A percentile compares a stretch with the other conserved stretches of the same genome.
Conservation (phyloP, 2,329 filamentous ascomycete genomes). For the Pochonia chlamydosporia region DNA sequence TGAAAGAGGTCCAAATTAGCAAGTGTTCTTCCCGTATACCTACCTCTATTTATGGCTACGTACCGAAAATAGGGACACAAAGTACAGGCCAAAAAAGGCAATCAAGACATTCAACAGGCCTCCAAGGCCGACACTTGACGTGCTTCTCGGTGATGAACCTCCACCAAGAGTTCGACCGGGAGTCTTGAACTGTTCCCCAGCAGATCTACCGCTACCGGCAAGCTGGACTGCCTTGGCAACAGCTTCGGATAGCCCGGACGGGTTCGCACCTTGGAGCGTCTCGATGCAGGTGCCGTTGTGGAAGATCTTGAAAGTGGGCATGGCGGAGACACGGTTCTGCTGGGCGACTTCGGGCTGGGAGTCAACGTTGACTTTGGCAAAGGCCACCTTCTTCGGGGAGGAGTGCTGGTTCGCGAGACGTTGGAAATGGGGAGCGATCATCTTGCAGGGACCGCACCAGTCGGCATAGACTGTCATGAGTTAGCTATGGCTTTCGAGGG, state of each 20-base stretch:
- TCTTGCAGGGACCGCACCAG: constrained; percentile 46
- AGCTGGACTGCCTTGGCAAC: constrained; percentile 65
- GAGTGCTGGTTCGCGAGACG: constrained; percentile 36
- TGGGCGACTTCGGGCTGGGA: constrained; percentile 36
- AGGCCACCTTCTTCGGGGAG: constrained; percentile 16
- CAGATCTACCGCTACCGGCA: constrained; percentile 33
- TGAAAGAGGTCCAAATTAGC: constrained; percentile 17
- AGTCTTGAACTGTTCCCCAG: constrained; percentile 42
- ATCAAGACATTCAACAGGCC: constrained; percentile 44
- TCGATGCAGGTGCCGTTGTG: constrained; percentile 67
- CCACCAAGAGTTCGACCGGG: constrained; percentile 54
- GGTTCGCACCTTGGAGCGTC: constrained; percentile 77
- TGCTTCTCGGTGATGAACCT: constrained; percentile 17
- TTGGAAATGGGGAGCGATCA: constrained; percentile 42
- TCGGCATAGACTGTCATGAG: constrained; percentile 70
- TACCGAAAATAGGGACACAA: constrained; percentile 56
- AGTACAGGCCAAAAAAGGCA: constrained; percentile 54
- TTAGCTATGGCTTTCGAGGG: constrained; percentile 72
- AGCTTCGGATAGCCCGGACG: constrained; percentile 66
- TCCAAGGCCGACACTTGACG: constrained; percentile 32
- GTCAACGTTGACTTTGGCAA: constrained; percentile 18
- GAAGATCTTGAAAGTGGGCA: constrained; percentile 94
- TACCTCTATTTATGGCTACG: constrained; percentile 20
- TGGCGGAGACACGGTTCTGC: constrained; percentile 72
- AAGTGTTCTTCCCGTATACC: constrained; percentile 1